Evolutionary conservation across 2,329 filamentous ascomycete genomes (phyloP).

Genomic region (Epichloe bromicola): DNA sequence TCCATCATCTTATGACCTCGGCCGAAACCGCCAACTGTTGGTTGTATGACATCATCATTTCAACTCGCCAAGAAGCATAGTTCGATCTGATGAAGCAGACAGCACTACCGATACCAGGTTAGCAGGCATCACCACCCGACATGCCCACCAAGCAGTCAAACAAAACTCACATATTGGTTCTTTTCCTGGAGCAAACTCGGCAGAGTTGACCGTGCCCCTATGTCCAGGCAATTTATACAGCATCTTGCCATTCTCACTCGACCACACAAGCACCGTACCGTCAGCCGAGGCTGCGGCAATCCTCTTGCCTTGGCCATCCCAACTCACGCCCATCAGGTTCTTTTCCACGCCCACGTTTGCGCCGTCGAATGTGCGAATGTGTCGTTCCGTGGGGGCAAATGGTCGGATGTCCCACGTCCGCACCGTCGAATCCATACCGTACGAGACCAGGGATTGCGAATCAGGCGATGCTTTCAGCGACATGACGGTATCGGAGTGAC

Average conservation of each 20-base stretch:
- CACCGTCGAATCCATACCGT: slow-evolving; percentile 87
- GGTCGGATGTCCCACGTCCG: slow-evolving; percentile 93
- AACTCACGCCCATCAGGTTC: slow-evolving; percentile 81
- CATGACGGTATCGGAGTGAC: slow-evolving; percentile 85
- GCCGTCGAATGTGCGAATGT: slow-evolving; percentile 84
- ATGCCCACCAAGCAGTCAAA: not conserved
- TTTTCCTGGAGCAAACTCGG: slow-evolving; percentile 72
- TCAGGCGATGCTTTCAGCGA: slow-evolving; percentile 88
- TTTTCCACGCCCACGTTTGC: slow-evolving; percentile 78
- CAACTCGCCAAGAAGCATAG: slow-evolving; percentile 71
- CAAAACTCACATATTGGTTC: slow-evolving; percentile 72
- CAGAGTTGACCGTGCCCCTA: slow-evolving; percentile 89
- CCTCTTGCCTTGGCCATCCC: slow-evolving; percentile 75
- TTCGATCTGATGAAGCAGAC: slow-evolving; percentile 81
- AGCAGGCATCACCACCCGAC: slow-evolving; percentile 12
- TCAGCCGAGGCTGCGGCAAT: slow-evolving; percentile 85
- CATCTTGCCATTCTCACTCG: slow-evolving; percentile 74
- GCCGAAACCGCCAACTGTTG: not conserved
- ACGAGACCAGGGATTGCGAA: slow-evolving; percentile 77
- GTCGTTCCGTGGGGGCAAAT: slow-evolving; percentile 78
- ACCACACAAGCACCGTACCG: slow-evolving; percentile 85
- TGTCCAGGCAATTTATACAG: slow-evolving; percentile 92
- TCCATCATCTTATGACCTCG: not conserved
- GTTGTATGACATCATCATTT: slow-evolving; percentile 23
- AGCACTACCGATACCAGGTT: slow-evolving; percentile 49